A percentile compares a stretch with the other conserved stretches of the same genome.
Evolutionary conservation across 2,329 filamentous ascomycete genomes (phyloP).

Genomic region (Penicillium crustosum): DNA sequence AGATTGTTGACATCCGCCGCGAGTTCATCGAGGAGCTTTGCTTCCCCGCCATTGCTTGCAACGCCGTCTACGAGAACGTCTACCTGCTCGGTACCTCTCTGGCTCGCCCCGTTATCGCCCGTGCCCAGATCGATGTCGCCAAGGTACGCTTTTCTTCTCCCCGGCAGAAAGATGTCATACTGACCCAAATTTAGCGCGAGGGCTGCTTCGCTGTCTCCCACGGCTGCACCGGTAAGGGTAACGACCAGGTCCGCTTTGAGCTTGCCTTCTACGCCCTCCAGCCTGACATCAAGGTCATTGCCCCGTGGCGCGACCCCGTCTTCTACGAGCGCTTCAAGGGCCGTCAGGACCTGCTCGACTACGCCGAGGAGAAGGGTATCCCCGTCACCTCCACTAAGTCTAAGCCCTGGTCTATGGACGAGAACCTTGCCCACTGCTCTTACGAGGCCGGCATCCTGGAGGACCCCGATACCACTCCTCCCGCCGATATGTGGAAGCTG

Average conservation of each 20-base stretch:
- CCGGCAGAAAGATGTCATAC: background rate
- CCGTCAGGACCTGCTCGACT: conserved; percentile 51
- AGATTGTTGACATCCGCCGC: conserved; percentile 63
- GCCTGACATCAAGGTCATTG: conserved; percentile 51
- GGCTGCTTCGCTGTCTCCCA: conserved; percentile 47
- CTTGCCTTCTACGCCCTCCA: conserved; percentile 52
- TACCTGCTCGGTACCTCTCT: conserved; percentile 56
- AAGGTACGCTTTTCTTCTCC: conserved; percentile 16
- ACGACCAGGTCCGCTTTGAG: conserved; percentile 53
- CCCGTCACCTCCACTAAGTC: conserved; percentile 51
- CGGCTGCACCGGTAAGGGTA: conserved; percentile 51
- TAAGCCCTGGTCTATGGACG: conserved; percentile 54
- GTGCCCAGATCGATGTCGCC: conserved; percentile 43
- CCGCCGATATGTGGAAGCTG: conserved; percentile 74
- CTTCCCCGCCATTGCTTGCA: conserved; percentile 67
- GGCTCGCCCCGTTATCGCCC: conserved; percentile 50
- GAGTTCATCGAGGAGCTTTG: conserved; percentile 80
- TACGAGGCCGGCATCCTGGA: conserved; percentile 71
- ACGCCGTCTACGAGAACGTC: conserved; percentile 67
- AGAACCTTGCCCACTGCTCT: conserved; percentile 60
- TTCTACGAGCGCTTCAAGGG: conserved; percentile 52
- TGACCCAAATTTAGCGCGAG: conserved; percentile 35
- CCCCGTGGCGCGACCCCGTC: conserved; percentile 50
- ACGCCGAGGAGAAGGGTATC: conserved; percentile 48
- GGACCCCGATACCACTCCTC: conserved; percentile 61